These are phyloP conservation scores for Hymenoscyphus salicellus DNA, from an alignment of 2,329 filamentous ascomycete genomes.

Conservation along the genomic window DNA sequence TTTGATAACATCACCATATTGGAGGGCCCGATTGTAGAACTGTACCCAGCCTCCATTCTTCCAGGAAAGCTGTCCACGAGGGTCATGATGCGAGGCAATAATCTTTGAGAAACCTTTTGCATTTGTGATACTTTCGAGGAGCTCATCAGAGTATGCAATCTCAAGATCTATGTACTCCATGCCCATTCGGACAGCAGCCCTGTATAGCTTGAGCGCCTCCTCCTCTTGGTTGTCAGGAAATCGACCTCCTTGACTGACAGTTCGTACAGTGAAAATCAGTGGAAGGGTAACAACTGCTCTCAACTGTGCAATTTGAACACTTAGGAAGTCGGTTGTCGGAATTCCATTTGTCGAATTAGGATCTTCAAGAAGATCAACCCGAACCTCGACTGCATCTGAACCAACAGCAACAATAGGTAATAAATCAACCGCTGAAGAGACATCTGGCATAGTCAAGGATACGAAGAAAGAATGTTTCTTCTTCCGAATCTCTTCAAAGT, in stretches of 20 bases:
- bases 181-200: constrained; percentile 74
- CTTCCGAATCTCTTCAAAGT: constrained; percentile 53
- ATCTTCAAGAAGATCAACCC: constrained; percentile 86
- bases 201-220: constrained; percentile 73
- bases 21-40: constrained; percentile 83
- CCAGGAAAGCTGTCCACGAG: constrained; percentile 76
- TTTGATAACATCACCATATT: constrained; percentile 92
- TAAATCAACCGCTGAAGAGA: constrained; percentile 60
- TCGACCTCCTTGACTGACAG: constrained; percentile 77
- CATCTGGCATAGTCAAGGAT: constrained; percentile 77
- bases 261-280: constrained; percentile 89
- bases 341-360: constrained; percentile 51
- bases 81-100: constrained; percentile 95
- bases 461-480: constrained; percentile 87
- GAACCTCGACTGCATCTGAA: constrained; percentile 87
- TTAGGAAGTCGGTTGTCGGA: constrained; percentile 70
- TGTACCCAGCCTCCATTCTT: constrained; percentile 87
- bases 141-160: constrained; percentile 75
- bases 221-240: constrained; percentile 76
- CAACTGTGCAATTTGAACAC: constrained; percentile 76
- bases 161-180: constrained; percentile 93
- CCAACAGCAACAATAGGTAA: constrained; percentile 75
- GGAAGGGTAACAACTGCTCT: constrained; percentile 70
- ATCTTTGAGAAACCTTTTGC: constrained; percentile 71
- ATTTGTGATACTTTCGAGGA: constrained; percentile 67